Conservation (phyloP, 1,284 basidiomycete genomes). For the Pterulicium gracile region DNA sequence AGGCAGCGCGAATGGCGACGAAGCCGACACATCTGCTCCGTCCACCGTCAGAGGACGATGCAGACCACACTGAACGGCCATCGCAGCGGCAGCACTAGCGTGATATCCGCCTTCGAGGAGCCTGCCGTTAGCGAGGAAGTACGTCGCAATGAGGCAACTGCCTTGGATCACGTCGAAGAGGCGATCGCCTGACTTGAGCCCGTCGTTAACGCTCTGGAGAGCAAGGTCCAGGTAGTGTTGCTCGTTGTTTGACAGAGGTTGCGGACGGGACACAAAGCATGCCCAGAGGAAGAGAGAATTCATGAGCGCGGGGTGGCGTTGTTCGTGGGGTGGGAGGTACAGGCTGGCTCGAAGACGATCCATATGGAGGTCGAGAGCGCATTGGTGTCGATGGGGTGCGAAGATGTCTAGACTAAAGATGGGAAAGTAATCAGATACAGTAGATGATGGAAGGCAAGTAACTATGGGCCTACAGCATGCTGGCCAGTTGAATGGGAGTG, state of each 20-base stretch:
- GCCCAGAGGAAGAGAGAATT: conserved; percentile 74
- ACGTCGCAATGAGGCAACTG: conserved; percentile 59
- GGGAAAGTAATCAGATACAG: conserved; percentile 8
- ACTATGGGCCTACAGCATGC: conserved; percentile 47
- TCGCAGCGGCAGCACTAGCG: conserved; percentile 51
- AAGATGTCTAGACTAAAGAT: conserved; percentile 56
- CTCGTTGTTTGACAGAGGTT: conserved; percentile 55
- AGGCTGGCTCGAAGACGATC: conserved; percentile 51
- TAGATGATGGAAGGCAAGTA: conserved; percentile 7
- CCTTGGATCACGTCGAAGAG: conserved; percentile 63
- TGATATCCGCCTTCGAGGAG: conserved; percentile 65
- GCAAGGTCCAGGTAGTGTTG: conserved; percentile 53
- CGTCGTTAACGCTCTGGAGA: conserved; percentile 48
- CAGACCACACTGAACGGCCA: conserved; percentile 58
- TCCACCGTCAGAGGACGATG: conserved; percentile 35
- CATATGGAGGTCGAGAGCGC: conserved; percentile 56
- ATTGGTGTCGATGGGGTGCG: conserved; percentile 63
- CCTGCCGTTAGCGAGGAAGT: conserved; percentile 65
- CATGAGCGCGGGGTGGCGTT: conserved; percentile 62
- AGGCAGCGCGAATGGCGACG: conserved; percentile 32
- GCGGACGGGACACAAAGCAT: conserved; percentile 64
- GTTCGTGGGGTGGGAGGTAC: conserved; percentile 36
- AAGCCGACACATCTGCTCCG: conserved; percentile 9
- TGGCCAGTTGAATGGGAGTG: conserved; percentile 47
- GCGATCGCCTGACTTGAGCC: conserved; percentile 39